A percentile compares a stretch with the other conserved stretches of the same genome.
Conservation (phyloP, 768 basidiomycete species). For the Podaxis sp. region DNA sequence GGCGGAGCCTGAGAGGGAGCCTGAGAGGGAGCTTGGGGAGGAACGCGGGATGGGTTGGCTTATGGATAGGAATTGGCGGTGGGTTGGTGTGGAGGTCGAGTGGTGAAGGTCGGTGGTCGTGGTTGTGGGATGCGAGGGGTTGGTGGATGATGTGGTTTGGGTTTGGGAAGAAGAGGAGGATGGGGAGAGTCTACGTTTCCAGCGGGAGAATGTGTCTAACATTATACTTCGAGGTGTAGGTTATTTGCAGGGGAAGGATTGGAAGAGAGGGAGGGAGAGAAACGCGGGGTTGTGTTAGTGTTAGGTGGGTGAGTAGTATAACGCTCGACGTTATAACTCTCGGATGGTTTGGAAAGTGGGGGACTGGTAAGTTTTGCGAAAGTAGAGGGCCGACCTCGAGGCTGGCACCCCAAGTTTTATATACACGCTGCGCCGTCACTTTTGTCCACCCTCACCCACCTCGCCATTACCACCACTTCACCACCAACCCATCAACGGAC, state of each 20-base stretch:
- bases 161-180: neutral
- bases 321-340: neutral
- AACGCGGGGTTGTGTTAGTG: neutral
- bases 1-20: conserved; percentile 22
- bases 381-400: neutral
- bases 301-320: neutral
- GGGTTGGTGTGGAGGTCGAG: conserved; percentile 10
- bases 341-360: neutral
- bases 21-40: conserved; percentile 32
- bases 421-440: neutral
- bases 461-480: neutral
- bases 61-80: conserved; percentile 23
- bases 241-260: neutral
- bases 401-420: neutral
- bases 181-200: conserved; percentile 4
- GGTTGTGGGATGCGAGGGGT: neutral
- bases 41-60: conserved; percentile 34
- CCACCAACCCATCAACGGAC: neutral
- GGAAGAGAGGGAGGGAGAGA: neutral
- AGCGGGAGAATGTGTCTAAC: neutral
- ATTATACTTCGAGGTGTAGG: neutral
- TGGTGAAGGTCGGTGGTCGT: neutral
- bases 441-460: neutral
- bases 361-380: neutral
- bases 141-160: neutral